Evolutionary conservation across 2,329 filamentous ascomycete genomes (phyloP).

Genomic region (Aspergillus brunneoviolaceus): DNA sequence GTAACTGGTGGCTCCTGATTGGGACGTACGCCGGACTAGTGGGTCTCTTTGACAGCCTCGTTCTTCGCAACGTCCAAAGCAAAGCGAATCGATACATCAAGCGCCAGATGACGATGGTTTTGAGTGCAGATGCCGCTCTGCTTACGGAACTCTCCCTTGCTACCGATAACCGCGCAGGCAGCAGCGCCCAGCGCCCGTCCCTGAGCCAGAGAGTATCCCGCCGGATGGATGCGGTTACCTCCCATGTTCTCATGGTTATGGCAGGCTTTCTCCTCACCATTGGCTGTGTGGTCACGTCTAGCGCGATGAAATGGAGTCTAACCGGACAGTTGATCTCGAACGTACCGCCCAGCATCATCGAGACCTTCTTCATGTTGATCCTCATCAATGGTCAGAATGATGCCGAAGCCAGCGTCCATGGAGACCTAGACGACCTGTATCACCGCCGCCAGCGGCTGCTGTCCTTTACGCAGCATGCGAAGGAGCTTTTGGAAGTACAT

Average conservation of each 20-base stretch:
- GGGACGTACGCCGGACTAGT: constrained; percentile 51
- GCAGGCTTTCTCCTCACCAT: constrained; percentile 26
- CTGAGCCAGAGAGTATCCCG: constrained; percentile 24
- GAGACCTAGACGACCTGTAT: constrained; percentile 16
- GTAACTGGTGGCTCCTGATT: constrained; percentile 51
- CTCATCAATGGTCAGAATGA: constrained; percentile 36
- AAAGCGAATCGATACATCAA: constrained; percentile 23
- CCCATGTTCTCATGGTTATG: constrained; percentile 31
- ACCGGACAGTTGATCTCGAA: constrained; percentile 39
- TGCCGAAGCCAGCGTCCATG: constrained; percentile 22
- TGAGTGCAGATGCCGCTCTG: constrained; percentile 13
- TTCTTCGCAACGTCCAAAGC: constrained; percentile 47
- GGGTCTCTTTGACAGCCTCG: constrained; percentile 48
- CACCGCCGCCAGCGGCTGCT: background rate
- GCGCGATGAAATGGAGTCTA: constrained; percentile 32
- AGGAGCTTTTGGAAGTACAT: too few relatives aligned
- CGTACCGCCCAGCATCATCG: constrained; percentile 38
- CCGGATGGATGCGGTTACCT: constrained; percentile 24
- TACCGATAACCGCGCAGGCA: background rate
- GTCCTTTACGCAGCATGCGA: too few relatives aligned
- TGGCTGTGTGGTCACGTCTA: constrained; percentile 29
- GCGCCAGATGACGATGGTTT: constrained; percentile 14
- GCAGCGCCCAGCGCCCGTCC: background rate
- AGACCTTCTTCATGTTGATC: constrained; percentile 37
- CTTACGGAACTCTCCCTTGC: background rate